These are phyloP conservation scores for Didymosphaeria variabile DNA, from an alignment of 2,329 filamentous ascomycete genomes.

Conservation along the genomic window DNA sequence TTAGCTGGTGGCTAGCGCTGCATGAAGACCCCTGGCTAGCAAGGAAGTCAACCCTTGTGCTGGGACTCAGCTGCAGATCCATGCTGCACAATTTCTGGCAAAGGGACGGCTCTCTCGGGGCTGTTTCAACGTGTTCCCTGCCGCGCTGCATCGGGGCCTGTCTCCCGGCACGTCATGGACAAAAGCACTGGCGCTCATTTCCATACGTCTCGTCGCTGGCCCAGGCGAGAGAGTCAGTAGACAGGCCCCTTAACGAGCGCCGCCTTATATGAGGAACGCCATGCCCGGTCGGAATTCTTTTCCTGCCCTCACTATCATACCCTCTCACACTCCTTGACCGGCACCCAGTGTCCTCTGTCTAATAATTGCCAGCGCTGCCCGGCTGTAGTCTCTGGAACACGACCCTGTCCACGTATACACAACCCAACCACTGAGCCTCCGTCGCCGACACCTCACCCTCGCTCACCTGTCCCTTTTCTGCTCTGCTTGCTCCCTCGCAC, in stretches of 20 bases:
- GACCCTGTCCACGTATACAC: slow-evolving; percentile 24
- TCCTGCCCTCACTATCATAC: slow-evolving; percentile 28
- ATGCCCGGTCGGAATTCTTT: slow-evolving; percentile 33
- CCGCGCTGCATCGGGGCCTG: slow-evolving; percentile 32
- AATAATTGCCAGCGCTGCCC: slow-evolving; percentile 33
- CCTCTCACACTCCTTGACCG: slow-evolving; percentile 35
- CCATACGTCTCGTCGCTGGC: slow-evolving; percentile 49
- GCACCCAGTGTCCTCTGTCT: slow-evolving; percentile 6
- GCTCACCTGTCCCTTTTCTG: slow-evolving; percentile 7
- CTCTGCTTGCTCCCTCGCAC: slow-evolving; percentile 23
- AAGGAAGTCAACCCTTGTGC: slow-evolving; percentile 16
- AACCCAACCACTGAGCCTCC: slow-evolving; percentile 17
- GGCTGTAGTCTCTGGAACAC: slow-evolving; percentile 43
- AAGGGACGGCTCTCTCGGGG: slow-evolving; percentile 19
- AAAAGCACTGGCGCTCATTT: slow-evolving; percentile 51
- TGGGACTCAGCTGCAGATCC: slow-evolving; percentile 33
- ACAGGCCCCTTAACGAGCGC: slow-evolving; percentile 39
- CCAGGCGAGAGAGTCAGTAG: slow-evolving; percentile 44
- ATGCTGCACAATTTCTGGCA: slow-evolving; percentile 22
- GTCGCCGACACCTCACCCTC: slow-evolving; percentile 33
- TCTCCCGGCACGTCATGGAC: slow-evolving; percentile 53
- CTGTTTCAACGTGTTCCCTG: slow-evolving; percentile 42
- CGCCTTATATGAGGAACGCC: slow-evolving; percentile 43
- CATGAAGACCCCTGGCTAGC: slow-evolving; percentile 19
- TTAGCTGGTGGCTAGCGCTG: slow-evolving; percentile 13